These are phyloP conservation scores for Ceratobasidium sp. DNA, from an alignment of 1,284 basidiomycete genomes.

Conservation along the genomic window DNA sequence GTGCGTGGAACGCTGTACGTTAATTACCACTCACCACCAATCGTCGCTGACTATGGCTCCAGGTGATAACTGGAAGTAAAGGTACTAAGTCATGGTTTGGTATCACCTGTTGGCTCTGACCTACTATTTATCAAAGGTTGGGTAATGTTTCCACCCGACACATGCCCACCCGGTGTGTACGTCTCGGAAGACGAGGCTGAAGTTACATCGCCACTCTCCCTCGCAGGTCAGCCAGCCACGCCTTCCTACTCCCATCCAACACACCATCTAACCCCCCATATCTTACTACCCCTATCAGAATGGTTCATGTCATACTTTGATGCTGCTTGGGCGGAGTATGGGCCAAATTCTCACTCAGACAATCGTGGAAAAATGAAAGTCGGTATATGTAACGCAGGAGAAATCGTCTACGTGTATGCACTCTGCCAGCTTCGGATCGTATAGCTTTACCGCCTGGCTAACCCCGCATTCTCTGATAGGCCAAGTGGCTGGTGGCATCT, in stretches of 20 bases:
- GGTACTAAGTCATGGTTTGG: neutral
- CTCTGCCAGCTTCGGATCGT: too few species aligned
- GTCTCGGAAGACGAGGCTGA: constrained; percentile 51
- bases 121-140: constrained; percentile 54
- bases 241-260: neutral
- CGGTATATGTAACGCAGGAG: constrained; percentile 56
- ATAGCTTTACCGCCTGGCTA: neutral
- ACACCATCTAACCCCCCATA: neutral
- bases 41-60: too few species aligned
- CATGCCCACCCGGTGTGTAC: constrained; percentile 56
- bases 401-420: constrained; percentile 54
- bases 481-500: constrained; percentile 53
- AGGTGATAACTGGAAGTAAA: constrained; percentile 40
- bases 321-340: constrained; percentile 52
- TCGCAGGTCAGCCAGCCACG: constrained; percentile 43
- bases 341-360: constrained; percentile 48
- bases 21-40: neutral
- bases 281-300: constrained; percentile 46
- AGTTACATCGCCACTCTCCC: constrained; percentile 46
- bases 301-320: constrained; percentile 57
- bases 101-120: neutral
- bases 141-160: constrained; percentile 57
- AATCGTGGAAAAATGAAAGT: constrained; percentile 53
- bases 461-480: constrained; percentile 9
- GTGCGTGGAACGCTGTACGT: constrained; percentile 58